These are phyloP conservation scores for Panicum virgatum DNA, from an alignment of 202 grass and related monocot species.

Conservation along the genomic window DNA sequence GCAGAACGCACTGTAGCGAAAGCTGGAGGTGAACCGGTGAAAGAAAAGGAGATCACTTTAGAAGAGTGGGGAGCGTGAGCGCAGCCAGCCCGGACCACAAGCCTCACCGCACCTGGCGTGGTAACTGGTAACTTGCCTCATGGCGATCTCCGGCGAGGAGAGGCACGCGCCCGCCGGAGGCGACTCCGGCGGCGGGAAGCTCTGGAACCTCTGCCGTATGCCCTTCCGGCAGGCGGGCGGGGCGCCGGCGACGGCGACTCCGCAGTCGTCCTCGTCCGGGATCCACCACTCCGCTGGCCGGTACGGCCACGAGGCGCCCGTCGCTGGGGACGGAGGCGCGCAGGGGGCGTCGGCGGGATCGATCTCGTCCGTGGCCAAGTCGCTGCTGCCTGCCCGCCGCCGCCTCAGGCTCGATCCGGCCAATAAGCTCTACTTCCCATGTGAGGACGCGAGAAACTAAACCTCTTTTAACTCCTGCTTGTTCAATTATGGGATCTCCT, in stretches of 20 bases:
- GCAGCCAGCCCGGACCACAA: slow-evolving; percentile 10
- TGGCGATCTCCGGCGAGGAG: slow-evolving; percentile 69
- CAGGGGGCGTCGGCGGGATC: slow-evolving; percentile 39
- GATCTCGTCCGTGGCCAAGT: slow-evolving; percentile 71
- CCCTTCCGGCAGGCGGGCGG: slow-evolving; percentile 60
- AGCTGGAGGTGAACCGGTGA: slow-evolving; percentile 32
- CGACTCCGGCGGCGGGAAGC: slow-evolving; percentile 52
- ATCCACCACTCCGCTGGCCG: slow-evolving; percentile 58
- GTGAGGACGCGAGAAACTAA: slow-evolving; percentile 52
- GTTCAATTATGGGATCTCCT: slow-evolving; percentile 28
- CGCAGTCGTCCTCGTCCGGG: slow-evolving; percentile 56
- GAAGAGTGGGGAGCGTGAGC: slow-evolving; percentile 22
- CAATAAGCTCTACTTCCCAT: slow-evolving; percentile 96
- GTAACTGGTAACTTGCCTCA: slow-evolving; percentile 42
- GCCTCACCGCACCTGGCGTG: slow-evolving; percentile 8
- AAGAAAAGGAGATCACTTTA: slow-evolving; percentile 40
- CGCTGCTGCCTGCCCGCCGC: slow-evolving; percentile 68
- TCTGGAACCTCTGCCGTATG: slow-evolving; percentile 79
- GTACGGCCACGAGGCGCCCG: slow-evolving; percentile 49
- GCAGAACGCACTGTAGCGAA: slow-evolving; percentile 46
- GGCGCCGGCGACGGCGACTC: slow-evolving; percentile 21
- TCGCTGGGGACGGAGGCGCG: slow-evolving; percentile 37
- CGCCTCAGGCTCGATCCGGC: slow-evolving; percentile 88
- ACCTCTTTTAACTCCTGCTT: slow-evolving; percentile 6
- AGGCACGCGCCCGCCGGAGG: slow-evolving; percentile 45